Evolutionary conservation across 2,329 filamentous ascomycete genomes (phyloP), one percentile per base, ranked within the genome.

Genomic region (Zymoseptoria passerinii): DNA sequence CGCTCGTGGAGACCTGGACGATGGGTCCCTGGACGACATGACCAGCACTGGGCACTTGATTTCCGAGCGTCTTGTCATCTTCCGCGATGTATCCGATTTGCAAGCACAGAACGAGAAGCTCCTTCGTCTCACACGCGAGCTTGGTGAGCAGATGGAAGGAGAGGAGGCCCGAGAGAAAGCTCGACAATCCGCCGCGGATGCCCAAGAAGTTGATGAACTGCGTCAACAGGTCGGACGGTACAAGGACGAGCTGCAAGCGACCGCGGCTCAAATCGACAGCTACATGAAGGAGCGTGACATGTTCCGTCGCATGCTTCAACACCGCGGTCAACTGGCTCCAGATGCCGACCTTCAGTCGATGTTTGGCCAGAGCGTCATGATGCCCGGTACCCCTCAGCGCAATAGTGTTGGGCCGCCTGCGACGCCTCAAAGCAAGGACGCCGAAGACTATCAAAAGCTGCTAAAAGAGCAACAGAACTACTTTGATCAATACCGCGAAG

Each of bases 231-330:
- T 95, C 23, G 81, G 87, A 64, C 85, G 88, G 72, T 92, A 86
- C 72, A 85, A 90, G 59, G 92, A 96, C 63, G 91, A 96, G 71
- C 84, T 95, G 55, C 84, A 87, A 65, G 88, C 88, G 10, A 86
- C 96, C 64, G 84, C 88, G 50, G 85, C 88, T 28, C 89, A 92
- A 58, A 89, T 91, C 63, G 90, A 96, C 77, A 95, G 90, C 72
- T 96, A 95, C 72, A 90, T 94, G 71, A 90, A 91, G 67, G 94
- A 99, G 76, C 87, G 94, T 62, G 92, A 99, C 71, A 96, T 96
- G 84, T 97, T 96, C 85, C 86, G 92, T 20, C 90, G 92, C 55
- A 92, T 97, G 78, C 82, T 96, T 28, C 89, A 92, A 65, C 89
- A 94, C 62, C 81, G 85, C 58, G 83, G 84, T 18, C 82, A 84